phyloP scores from a whole-genome alignment of 352 stramenopile genomes.

The Pythium chondricola region DNA sequence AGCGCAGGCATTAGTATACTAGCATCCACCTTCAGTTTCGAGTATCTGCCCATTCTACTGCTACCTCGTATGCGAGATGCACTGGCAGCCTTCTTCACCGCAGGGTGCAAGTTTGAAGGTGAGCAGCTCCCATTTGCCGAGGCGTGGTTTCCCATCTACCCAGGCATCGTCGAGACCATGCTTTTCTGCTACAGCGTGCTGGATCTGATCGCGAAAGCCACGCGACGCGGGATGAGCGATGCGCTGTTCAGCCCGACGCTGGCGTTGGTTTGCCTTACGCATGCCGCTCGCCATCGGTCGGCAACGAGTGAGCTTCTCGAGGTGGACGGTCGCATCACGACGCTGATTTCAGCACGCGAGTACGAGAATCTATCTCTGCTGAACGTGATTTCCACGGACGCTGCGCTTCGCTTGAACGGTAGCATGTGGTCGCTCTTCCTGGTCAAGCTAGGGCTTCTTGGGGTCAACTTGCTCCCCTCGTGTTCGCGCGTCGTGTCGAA shows the following conservation, averaged over 20 bases:
- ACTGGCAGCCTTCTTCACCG: conserved; percentile 30
- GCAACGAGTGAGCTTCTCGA: conserved; percentile 10
- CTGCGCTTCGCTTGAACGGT: conserved; percentile 25
- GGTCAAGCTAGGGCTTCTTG: conserved; percentile 36
- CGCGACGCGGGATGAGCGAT: conserved; percentile 28
- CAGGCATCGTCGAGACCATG: conserved; percentile 27
- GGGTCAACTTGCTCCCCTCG: conserved; percentile 14
- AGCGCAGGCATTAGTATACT: no score
- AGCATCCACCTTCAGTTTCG: conserved; percentile 23
- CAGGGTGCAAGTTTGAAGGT: conserved; percentile 30
- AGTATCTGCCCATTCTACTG: conserved; percentile 29
- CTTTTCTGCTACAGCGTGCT: conserved; percentile 39
- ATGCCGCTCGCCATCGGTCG: conserved; percentile 23
- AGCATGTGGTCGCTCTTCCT: conserved; percentile 28
- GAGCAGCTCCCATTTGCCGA: conserved; percentile 28
- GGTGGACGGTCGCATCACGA: conserved; percentile 24
- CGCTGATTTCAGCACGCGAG: conserved; percentile 20
- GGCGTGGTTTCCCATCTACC: conserved; percentile 39
- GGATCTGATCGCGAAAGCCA: conserved; percentile 33
- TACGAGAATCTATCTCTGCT: conserved; percentile 23
- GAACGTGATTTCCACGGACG: conserved; percentile 30
- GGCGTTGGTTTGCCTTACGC: conserved; percentile 26
- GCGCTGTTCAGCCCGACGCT: conserved; percentile 32
- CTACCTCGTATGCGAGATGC: conserved; percentile 28
- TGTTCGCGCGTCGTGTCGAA: not conserved